Percentiles rank a stretch among this genome's conserved stretches.
phyloP scores from a whole-genome alignment of 2,329 filamentous ascomycete species.

The Fusarium bulbicola region DNA sequence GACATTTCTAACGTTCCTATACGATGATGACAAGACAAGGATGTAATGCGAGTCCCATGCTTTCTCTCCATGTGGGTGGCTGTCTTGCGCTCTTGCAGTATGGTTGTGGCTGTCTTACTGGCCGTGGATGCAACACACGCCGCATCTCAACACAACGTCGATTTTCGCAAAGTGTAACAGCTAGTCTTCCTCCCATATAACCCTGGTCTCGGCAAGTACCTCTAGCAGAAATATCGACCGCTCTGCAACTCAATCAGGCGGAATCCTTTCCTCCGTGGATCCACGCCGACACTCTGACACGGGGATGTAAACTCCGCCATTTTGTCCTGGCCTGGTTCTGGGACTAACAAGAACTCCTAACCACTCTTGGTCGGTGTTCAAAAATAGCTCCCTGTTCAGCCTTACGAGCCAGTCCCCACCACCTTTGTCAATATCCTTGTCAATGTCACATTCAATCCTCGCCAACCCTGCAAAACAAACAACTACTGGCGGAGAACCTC shows the following conservation, averaged over 20 bases:
- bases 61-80: constrained; percentile 2
- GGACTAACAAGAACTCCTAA: constrained; percentile 11
- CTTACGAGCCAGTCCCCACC: constrained; percentile 39
- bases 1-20: constrained; percentile 8
- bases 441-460: constrained; percentile 12
- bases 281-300: constrained; percentile 15
- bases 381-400: constrained; percentile 42
- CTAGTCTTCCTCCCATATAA: not conserved
- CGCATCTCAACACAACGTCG: constrained; percentile 1
- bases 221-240: constrained; percentile 24
- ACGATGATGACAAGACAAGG: not conserved
- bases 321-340: constrained; percentile 2
- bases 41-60: constrained; percentile 3
- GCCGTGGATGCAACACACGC: not conserved
- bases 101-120: not conserved
- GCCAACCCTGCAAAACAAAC: constrained; percentile 8
- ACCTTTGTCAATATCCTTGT: constrained; percentile 31
- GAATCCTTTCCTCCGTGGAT: constrained; percentile 9
- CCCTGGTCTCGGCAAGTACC: constrained; percentile 28
- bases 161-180: constrained; percentile 4
- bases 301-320: constrained; percentile 22
- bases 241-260: not conserved
- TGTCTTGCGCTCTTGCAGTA: not conserved
- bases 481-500: constrained; percentile 5
- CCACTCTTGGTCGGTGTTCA: constrained; percentile 3